Conservation (phyloP, 129 eudicot genomes). For the Calendula officinalis region DNA sequence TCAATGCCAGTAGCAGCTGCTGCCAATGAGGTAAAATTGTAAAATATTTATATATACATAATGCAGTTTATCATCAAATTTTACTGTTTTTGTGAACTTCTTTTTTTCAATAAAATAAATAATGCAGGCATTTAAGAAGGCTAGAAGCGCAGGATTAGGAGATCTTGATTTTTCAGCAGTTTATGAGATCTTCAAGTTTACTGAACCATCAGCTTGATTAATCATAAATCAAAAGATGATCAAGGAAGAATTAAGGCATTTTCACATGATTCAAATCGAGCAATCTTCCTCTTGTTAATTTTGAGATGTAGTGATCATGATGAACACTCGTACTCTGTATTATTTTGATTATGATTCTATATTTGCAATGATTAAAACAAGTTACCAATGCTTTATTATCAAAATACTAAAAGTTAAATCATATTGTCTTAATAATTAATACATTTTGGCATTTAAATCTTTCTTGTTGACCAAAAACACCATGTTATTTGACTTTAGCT, state of each 20-base stretch:
- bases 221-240: neutral
- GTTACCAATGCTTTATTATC: conserved; percentile 8
- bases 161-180: conserved; percentile 97
- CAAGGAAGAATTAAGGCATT: conserved; percentile 13
- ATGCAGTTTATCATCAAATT: neutral
- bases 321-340: conserved; percentile 22
- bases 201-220: conserved; percentile 41
- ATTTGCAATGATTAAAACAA: conserved; percentile 7
- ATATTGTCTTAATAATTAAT: neutral
- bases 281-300: conserved; percentile 19
- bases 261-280: conserved; percentile 11
- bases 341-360: neutral
- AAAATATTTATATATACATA: too few relatives aligned
- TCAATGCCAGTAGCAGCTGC: conserved; percentile 99
- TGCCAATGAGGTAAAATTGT: conserved; percentile 82
- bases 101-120: neutral
- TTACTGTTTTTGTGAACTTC: neutral
- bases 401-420: neutral
- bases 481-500: neutral
- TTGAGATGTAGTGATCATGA: conserved; percentile 20
- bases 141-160: conserved; percentile 84
- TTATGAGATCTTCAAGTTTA: conserved; percentile 58
- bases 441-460: neutral
- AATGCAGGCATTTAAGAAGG: conserved; percentile 82
- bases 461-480: neutral